Evolutionary conservation across 495 filamentous ascomycete species (phyloP).

Genomic region (Acidiella bohemica): DNA sequence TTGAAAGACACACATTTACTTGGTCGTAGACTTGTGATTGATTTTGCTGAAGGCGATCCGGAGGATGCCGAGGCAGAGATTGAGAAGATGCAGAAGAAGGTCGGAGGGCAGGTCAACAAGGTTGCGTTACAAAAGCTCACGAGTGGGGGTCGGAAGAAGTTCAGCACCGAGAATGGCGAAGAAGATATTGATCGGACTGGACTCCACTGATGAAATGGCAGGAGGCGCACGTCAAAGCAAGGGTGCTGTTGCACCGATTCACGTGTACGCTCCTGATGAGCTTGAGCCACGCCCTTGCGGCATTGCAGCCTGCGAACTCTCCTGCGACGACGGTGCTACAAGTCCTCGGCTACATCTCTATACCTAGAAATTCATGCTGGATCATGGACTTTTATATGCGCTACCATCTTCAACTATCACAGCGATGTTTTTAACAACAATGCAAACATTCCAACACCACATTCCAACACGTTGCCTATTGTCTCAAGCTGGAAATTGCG

Average conservation of each 20-base stretch:
- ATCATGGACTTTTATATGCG: neutral
- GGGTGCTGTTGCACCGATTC: neutral
- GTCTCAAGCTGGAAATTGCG: conserved; percentile 13
- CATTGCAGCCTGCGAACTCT: neutral
- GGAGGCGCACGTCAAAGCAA: no score
- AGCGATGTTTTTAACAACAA: conserved; percentile 1
- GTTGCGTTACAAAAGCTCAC: conserved; percentile 79
- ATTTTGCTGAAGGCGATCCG: conserved; percentile 74
- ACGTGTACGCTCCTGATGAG: neutral
- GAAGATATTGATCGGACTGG: no score
- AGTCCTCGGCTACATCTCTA: neutral
- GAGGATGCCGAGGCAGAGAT: conserved; percentile 92
- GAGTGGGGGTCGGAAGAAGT: conserved; percentile 69
- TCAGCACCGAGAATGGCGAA: conserved; percentile 63
- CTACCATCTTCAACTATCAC: neutral
- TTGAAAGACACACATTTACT: conserved; percentile 88
- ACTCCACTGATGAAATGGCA: no score
- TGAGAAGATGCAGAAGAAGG: conserved; percentile 88
- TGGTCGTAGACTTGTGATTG: conserved; percentile 73
- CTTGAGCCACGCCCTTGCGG: conserved; percentile 4
- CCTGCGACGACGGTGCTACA: conserved; percentile 5
- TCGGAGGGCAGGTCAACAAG: conserved; percentile 71
- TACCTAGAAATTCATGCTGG: neutral
- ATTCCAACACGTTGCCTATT: conserved; percentile 2
- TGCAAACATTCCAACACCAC: conserved; percentile 8